Conservation (phyloP, 805 yeast species). For the Candida krabiensis region DNA sequence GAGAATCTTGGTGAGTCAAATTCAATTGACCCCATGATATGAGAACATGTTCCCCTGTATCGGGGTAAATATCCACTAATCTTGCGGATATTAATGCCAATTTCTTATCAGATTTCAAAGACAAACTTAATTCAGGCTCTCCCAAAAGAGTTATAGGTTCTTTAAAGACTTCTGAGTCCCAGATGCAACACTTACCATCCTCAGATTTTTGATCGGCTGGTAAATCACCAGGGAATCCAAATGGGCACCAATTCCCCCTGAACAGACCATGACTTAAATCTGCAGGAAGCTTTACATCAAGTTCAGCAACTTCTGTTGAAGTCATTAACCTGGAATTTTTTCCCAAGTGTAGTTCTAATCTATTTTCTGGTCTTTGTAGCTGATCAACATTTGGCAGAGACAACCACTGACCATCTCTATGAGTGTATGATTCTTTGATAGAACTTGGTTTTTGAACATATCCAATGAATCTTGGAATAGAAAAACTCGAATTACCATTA, state of each 20-base stretch:
- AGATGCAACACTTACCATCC: constrained; percentile 36
- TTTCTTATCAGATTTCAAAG: constrained; percentile 33
- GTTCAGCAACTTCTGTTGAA: constrained; percentile 1
- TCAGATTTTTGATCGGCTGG: constrained; percentile 43
- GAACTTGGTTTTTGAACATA: constrained; percentile 41
- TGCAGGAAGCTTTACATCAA: constrained; percentile 28
- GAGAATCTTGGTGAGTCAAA: constrained; percentile 38
- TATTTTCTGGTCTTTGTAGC: constrained; percentile 9
- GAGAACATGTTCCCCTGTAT: constrained; percentile 35
- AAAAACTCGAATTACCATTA: constrained; percentile 19
- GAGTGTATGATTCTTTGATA: constrained; percentile 35
- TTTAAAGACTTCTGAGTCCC: constrained; percentile 31
- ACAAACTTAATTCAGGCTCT: constrained; percentile 32
- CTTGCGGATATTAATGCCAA: constrained; percentile 38
- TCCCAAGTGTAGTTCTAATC: constrained; percentile 11
- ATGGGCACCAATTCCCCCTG: constrained; percentile 45
- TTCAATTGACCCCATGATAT: constrained; percentile 46
- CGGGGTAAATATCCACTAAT: constrained; percentile 39
- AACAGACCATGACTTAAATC: constrained; percentile 39
- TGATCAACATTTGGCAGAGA: constrained; percentile 21
- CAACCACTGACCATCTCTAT: constrained; percentile 40
- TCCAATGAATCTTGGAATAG: constrained; percentile 36
- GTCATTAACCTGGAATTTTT: constrained; percentile 7
- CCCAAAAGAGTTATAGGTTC: constrained; percentile 34
- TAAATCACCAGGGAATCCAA: constrained; percentile 44